Conservation (phyloP, 768 basidiomycete genomes). For the Crassisporium funariophilum region DNA sequence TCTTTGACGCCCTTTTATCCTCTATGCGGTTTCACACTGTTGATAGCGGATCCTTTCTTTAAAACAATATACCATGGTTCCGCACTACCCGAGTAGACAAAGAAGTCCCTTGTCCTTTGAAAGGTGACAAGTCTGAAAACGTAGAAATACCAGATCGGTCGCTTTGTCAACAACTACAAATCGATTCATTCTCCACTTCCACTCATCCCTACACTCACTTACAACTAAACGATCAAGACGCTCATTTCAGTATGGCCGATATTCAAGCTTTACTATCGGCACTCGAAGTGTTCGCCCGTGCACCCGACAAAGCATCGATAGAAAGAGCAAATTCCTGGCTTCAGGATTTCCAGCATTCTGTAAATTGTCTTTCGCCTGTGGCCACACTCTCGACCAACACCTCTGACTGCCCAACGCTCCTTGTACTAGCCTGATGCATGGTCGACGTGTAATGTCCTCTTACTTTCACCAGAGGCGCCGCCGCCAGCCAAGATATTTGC, state of each 20-base stretch:
- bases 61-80: slow-evolving; percentile 50
- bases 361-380: slow-evolving; percentile 82
- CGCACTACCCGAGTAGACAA: slow-evolving; percentile 20
- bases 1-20: slow-evolving; percentile 43
- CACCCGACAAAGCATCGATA: slow-evolving; percentile 81
- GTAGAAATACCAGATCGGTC: slow-evolving; percentile 6
- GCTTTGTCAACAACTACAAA: slow-evolving; percentile 42
- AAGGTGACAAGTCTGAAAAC: too few relatives aligned
- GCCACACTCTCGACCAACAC: slow-evolving; percentile 59
- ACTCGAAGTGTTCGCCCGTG: slow-evolving; percentile 75
- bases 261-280: slow-evolving; percentile 75
- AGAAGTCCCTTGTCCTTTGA: too few relatives aligned
- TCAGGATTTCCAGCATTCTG: slow-evolving; percentile 98
- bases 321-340: slow-evolving; percentile 94
- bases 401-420: slow-evolving; percentile 67
- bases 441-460: slow-evolving; percentile 91
- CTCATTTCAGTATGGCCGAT: slow-evolving; percentile 53
- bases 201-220: slow-evolving; percentile 16
- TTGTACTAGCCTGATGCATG: slow-evolving; percentile 92
- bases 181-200: slow-evolving; percentile 13
- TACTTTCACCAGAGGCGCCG: slow-evolving; percentile 79
- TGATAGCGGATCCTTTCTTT: slow-evolving; percentile 34
- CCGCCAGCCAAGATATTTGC: slow-evolving; percentile 87
- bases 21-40: slow-evolving; percentile 45
- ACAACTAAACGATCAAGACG: slow-evolving; percentile 19